phyloP scores from a whole-genome alignment of 2,329 filamentous ascomycete genomes.

The Colletotrichum cuscutae region DNA sequence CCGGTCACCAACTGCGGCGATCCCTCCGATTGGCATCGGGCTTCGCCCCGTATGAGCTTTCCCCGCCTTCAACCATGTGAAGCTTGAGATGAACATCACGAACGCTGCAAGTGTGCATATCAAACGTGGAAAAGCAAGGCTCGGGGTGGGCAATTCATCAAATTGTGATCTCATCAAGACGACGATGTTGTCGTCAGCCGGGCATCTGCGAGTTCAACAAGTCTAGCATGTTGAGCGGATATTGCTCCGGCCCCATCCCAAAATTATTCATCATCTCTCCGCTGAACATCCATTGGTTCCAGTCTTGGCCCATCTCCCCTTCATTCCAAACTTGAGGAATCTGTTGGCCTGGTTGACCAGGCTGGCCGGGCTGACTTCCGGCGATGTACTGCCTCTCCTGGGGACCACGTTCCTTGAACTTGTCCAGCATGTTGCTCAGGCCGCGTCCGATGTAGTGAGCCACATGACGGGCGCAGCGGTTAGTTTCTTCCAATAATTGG shows the following conservation, averaged over 20 bases:
- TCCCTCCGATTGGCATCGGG: constrained; percentile 14
- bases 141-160: background rate
- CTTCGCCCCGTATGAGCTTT: background rate
- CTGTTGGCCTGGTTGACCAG: constrained; percentile 4
- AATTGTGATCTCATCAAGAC: constrained; percentile 1
- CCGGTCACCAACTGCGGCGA: background rate
- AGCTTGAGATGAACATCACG: constrained; percentile 1
- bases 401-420: constrained; percentile 39
- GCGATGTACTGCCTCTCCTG: constrained; percentile 18
- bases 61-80: background rate
- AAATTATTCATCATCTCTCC: constrained; percentile 36
- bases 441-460: constrained; percentile 43
- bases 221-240: constrained; percentile 40
- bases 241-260: constrained; percentile 34
- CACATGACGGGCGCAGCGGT: constrained; percentile 42
- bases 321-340: constrained; percentile 18
- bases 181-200: constrained; percentile 28
- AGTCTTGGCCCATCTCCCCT: constrained; percentile 32
- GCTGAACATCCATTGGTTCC: constrained; percentile 43
- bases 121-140: background rate
- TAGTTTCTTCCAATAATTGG: constrained; percentile 39
- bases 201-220: constrained; percentile 43
- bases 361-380: background rate
- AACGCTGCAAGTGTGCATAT: constrained; percentile 7
- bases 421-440: constrained; percentile 43